Evolutionary conservation across 23 red algal genomes (phyloP).

Genomic region (Gracilaria caudata): DNA sequence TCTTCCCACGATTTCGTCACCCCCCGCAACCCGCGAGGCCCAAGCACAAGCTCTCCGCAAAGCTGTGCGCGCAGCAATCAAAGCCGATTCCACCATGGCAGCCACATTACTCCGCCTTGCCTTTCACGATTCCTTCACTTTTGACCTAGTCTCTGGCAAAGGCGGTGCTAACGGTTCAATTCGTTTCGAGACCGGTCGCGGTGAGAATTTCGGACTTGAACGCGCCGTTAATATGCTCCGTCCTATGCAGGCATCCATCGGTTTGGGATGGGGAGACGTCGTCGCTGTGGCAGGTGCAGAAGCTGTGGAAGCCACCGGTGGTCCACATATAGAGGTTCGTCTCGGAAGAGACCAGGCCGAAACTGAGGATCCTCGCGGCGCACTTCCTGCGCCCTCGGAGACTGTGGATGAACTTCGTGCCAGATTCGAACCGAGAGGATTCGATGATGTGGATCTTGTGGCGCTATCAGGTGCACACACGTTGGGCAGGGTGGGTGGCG

Average conservation of each 20-base stretch:
- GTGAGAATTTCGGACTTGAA: slow-evolving; percentile 33
- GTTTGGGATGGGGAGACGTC: slow-evolving; percentile 25
- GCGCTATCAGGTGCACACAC: slow-evolving; percentile 35
- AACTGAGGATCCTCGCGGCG: slow-evolving; percentile 11
- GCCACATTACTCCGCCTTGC: slow-evolving; percentile 22
- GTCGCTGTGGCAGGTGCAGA: slow-evolving; percentile 22
- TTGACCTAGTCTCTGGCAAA: neutral
- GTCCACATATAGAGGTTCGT: slow-evolving; percentile 13
- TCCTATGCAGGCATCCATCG: neutral
- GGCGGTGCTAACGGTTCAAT: slow-evolving; percentile 26
- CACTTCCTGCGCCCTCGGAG: neutral
- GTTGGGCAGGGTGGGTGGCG: slow-evolving; percentile 2
- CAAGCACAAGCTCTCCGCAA: slow-evolving; percentile 21
- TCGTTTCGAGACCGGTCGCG: slow-evolving; percentile 15
- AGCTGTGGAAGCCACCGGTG: slow-evolving; percentile 26
- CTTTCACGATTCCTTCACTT: slow-evolving; percentile 27
- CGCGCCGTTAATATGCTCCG: slow-evolving; percentile 20
- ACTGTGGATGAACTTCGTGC: slow-evolving; percentile 34
- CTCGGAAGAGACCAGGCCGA: slow-evolving; percentile 29
- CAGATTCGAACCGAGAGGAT: slow-evolving; percentile 23
- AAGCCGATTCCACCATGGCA: slow-evolving; percentile 10
- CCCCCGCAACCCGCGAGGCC: slow-evolving; percentile 7
- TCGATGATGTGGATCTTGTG: slow-evolving; percentile 18
- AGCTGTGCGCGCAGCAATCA: slow-evolving; percentile 26
- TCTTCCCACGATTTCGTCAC: neutral